Base-by-base conservation (phyloP, 352 stramenopile species). In the Phytophthora europaea region DNA sequence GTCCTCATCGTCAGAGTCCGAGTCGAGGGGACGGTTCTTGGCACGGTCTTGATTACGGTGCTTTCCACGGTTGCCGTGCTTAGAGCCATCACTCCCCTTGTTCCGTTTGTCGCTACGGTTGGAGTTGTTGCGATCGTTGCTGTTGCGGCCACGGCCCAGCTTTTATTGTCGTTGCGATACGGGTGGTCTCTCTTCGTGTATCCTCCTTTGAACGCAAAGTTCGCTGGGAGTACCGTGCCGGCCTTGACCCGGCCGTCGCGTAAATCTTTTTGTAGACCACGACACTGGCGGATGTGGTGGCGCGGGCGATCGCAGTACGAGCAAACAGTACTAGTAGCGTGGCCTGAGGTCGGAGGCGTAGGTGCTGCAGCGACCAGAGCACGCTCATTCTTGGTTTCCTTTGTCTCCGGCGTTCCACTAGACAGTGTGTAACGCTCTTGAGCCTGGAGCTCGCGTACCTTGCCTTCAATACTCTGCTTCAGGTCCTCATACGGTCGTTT, bases 141-240 rank as follows among this genome's bases (percentile, higher is more conserved):
- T 26, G 56, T 34, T 40, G 7, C 43, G 5, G 28, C 40, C n/a
- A 20, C 57, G 15, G 33, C 23, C 10, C 15, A 15, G 9, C 13
- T 43, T 22, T 55, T 55, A 7, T 61, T 67, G 6, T 15, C 43
- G 38, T 69, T 58, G 31, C 20, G 9, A 8, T 62, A 59, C 15
- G 43, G 28, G 15, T 70, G 53, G 18, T 56, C 61, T 15, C 61
- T 26, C 15, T 62, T 61, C 2, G 28, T 20, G 26, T 40, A 48
- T 6, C 26, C 26, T 10, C 34, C 60, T 23, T 67, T 54, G 51
- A 68, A 26, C 2, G 23, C 52, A n/a, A 69, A 62, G 28, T 69
- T 69, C 8, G 26, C 52, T 20, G 62, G 48, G 6, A 67, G 20
- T 9, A 67, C 47, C 3, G 60, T 60, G 2, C 33, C 34, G 7